These are phyloP conservation scores for Exophiala spinifera DNA, from an alignment of 2,329 filamentous ascomycete species.

Conservation along the genomic window DNA sequence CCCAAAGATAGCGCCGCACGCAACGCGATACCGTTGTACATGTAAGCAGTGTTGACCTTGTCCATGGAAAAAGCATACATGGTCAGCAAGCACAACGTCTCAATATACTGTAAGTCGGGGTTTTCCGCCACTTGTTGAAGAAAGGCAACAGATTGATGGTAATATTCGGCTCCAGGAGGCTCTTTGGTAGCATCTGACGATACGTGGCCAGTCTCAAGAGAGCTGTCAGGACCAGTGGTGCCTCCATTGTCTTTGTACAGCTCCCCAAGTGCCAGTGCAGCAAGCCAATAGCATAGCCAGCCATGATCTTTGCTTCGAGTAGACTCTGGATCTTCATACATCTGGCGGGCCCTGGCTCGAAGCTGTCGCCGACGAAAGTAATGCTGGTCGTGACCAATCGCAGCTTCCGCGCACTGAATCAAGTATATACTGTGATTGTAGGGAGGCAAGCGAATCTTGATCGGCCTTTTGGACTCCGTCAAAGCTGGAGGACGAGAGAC, in stretches of 20 bases:
- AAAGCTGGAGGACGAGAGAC: constrained; percentile 5
- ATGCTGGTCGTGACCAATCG: constrained; percentile 17
- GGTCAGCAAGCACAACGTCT: constrained; percentile 15
- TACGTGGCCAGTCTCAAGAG: neutral
- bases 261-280: constrained; percentile 15
- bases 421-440: constrained; percentile 20
- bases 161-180: constrained; percentile 15
- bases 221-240: neutral
- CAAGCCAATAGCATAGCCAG: constrained; percentile 21
- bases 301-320: constrained; percentile 20
- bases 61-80: constrained; percentile 20
- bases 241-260: constrained; percentile 11
- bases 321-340: constrained; percentile 18
- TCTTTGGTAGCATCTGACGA: neutral
- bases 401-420: constrained; percentile 12
- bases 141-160: constrained; percentile 17
- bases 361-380: constrained; percentile 15
- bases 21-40: constrained; percentile 15
- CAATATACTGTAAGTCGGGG: constrained; percentile 18
- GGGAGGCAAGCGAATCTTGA: constrained; percentile 17
- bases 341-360: constrained; percentile 13
- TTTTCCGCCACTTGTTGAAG: constrained; percentile 21
- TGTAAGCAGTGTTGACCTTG: constrained; percentile 17
- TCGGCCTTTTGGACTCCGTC: constrained; percentile 3
- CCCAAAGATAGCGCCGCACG: constrained; percentile 15